Conservation (phyloP, 306 rosid genomes). For the Inga oerstediana region DNA sequence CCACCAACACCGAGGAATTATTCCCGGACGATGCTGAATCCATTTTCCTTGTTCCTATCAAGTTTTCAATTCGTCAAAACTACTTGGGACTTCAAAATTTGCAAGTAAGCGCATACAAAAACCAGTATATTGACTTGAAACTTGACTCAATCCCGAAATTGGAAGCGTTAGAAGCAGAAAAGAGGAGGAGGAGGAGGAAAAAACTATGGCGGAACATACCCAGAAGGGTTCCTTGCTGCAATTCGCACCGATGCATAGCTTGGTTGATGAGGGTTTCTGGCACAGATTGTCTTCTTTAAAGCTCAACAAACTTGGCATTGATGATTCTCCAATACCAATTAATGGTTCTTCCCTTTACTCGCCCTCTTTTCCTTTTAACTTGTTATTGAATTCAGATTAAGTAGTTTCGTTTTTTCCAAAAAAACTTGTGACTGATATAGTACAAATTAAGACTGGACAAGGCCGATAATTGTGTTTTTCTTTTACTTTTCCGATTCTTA, state of each 20-base stretch:
- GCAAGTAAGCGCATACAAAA: background rate
- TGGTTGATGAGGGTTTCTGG: conserved; percentile 96
- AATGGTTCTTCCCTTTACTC: conserved; percentile 51
- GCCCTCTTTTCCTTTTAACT: background rate
- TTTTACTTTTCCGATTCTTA: background rate
- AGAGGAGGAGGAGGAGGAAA: background rate
- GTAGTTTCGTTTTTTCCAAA: background rate
- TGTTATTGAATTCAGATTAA: background rate
- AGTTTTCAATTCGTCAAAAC: background rate
- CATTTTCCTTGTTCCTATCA: background rate
- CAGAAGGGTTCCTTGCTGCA: conserved; percentile 54
- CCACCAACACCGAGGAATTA: background rate
- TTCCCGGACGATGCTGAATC: background rate
- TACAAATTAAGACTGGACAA: background rate
- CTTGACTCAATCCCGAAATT: background rate
- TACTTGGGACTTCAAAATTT: background rate
- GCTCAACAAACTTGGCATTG: conserved; percentile 97
- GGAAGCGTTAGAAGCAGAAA: background rate
- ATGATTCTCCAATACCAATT: conserved; percentile 83
- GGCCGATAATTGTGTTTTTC: background rate
- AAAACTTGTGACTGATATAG: background rate
- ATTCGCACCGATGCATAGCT: conserved; percentile 88
- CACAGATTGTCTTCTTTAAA: conserved; percentile 85
- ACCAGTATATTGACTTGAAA: background rate
- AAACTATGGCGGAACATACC: conserved; percentile 45